A percentile compares a stretch with the other conserved stretches of the same genome.
Evolutionary conservation across 1,139 yeast species (phyloP).

Genomic region (Diutina sp.): DNA sequence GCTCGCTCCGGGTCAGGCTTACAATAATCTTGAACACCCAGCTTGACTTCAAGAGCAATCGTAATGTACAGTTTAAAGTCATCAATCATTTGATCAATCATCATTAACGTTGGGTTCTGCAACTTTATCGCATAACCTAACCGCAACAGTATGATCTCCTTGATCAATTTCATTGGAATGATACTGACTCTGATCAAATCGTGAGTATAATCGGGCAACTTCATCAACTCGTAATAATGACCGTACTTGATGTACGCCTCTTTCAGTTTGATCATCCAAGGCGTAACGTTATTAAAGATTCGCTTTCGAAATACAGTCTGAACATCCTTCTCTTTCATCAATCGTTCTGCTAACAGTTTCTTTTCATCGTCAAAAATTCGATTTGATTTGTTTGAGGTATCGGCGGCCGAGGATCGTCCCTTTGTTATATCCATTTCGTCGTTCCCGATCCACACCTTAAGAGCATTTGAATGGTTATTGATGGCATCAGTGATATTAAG

Average conservation of each 20-base stretch:
- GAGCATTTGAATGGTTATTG: conserved; percentile 39
- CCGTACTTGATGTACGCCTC: conserved; percentile 55
- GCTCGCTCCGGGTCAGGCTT: conserved; percentile 49
- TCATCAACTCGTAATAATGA: conserved; percentile 50
- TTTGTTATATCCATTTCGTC: conserved; percentile 54
- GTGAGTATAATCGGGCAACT: conserved; percentile 65
- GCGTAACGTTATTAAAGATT: conserved; percentile 47
- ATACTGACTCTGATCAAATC: conserved; percentile 54
- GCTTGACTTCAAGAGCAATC: conserved; percentile 66
- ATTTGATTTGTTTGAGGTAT: conserved; percentile 13
- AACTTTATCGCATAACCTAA: conserved; percentile 68
- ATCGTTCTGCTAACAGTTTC: conserved; percentile 68
- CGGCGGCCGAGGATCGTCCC: conserved; percentile 8
- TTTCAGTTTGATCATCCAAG: conserved; percentile 72
- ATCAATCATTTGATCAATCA: conserved; percentile 88
- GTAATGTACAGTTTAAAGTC: conserved; percentile 72
- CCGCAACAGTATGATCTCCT: conserved; percentile 68
- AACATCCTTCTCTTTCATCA: conserved; percentile 78
- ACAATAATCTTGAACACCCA: conserved; percentile 51
- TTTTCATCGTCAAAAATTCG: conserved; percentile 44
- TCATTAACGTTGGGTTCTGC: conserved; percentile 84
- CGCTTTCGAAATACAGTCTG: conserved; percentile 51
- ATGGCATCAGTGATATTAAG: conserved; percentile 62
- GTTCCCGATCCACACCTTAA: conserved; percentile 69
- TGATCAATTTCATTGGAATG: conserved; percentile 71